Evolutionary conservation across 108 stramenopile species (phyloP).

Genomic region (Skeletonema tropicum): DNA sequence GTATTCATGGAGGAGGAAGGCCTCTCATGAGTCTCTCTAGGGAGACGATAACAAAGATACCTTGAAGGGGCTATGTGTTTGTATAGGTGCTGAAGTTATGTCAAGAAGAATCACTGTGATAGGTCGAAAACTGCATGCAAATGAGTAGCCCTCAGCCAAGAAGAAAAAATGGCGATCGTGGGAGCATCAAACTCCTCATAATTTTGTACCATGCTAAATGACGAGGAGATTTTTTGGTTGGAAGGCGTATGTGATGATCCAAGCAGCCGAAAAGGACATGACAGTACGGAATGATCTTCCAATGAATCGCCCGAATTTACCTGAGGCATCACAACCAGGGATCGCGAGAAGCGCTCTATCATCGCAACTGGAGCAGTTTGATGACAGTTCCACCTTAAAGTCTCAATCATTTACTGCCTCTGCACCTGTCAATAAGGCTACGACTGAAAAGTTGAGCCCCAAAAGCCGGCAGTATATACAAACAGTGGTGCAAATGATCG

Average conservation of each 20-base stretch:
- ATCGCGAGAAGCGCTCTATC: not conserved
- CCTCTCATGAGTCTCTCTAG: not conserved
- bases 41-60: not conserved
- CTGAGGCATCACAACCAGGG: not conserved
- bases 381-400: not conserved
- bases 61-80: not conserved
- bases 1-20: too few species aligned
- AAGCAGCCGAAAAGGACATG: not conserved
- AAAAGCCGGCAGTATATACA: not conserved
- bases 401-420: not conserved
- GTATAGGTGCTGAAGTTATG: not conserved
- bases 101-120: not conserved
- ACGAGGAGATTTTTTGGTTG: too few species aligned
- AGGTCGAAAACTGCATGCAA: not conserved
- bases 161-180: too few species aligned
- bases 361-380: not conserved
- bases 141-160: too few species aligned
- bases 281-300: not conserved
- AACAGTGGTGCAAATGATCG: constrained; percentile 11
- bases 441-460: not conserved
- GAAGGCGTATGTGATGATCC: not conserved
- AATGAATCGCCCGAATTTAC: not conserved
- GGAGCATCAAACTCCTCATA: too few species aligned
- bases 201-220: too few species aligned
- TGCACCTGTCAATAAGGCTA: not conserved